A percentile compares a stretch with the other conserved stretches of the same genome.
Evolutionary conservation across 129 eudicot species (phyloP).

Genomic region (sunflower (Helianthus annuus)): DNA sequence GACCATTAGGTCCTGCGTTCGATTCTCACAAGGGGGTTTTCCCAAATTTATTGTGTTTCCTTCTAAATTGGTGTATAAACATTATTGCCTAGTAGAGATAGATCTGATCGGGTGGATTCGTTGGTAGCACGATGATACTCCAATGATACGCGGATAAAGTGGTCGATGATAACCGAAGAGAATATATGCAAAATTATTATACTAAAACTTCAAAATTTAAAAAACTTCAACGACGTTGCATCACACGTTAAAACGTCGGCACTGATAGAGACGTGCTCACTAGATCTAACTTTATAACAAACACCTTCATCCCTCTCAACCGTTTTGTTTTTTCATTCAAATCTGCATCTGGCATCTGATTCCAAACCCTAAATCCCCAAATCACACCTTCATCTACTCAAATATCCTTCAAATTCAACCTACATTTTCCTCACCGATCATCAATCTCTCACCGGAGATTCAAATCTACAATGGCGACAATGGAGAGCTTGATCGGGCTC

Average conservation of each 20-base stretch:
- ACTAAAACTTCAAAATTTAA: not conserved
- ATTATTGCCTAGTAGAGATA: too few species aligned
- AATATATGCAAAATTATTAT: not conserved
- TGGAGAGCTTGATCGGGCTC: constrained; percentile 84
- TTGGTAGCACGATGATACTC: too few species aligned
- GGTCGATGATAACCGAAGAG: too few species aligned
- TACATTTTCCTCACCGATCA: constrained; percentile 21
- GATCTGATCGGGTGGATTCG: too few species aligned
- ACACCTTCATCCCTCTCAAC: constrained; percentile 32
- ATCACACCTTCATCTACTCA: not conserved
- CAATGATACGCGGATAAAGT: too few species aligned
- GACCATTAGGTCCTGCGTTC: too few species aligned
- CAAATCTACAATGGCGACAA: constrained; percentile 58
- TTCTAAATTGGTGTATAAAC: too few species aligned
- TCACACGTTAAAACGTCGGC: constrained; percentile 13
- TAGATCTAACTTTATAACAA: constrained; percentile 29
- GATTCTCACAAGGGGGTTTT: too few species aligned
- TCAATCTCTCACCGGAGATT: not conserved
- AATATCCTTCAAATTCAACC: constrained; percentile 14
- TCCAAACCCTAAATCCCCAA: constrained; percentile 18
- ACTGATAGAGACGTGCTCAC: constrained; percentile 27
- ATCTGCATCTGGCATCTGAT: constrained; percentile 36
- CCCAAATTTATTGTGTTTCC: too few species aligned
- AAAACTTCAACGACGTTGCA: not conserved
- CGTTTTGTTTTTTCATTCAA: constrained; percentile 36